A percentile compares a stretch with the other conserved stretches of the same genome.
phyloP scores from a whole-genome alignment of 495 filamentous ascomycete species.

The Staphylotrichum longicolle region DNA sequence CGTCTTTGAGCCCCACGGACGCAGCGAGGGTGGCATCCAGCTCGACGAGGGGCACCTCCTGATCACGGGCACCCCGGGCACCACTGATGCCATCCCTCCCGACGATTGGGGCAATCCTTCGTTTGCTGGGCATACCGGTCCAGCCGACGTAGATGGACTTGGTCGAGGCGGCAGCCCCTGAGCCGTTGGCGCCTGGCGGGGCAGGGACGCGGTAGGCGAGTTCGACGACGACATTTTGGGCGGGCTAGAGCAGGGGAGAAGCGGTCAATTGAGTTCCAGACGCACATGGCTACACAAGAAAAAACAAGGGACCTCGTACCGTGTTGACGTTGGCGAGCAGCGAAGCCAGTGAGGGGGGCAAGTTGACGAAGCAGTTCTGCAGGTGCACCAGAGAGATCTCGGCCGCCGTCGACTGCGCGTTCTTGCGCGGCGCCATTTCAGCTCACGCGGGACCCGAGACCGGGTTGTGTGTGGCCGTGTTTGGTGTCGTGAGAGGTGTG shows the following conservation, averaged over 20 bases:
- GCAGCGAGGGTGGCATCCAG: conserved; percentile 87
- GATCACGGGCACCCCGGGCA: conserved; percentile 57
- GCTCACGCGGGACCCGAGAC: neutral
- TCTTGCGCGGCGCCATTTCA: conserved; percentile 61
- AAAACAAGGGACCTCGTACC: conserved; percentile 48
- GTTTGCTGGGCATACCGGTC: conserved; percentile 95
- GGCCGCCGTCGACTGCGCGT: conserved; percentile 63
- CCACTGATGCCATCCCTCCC: conserved; percentile 67
- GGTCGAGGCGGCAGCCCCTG: conserved; percentile 35
- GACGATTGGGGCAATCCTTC: conserved; percentile 68
- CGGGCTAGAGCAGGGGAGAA: conserved; percentile 51
- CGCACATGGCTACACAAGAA: neutral
- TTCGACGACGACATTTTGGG: conserved; percentile 95
- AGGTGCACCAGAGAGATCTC: conserved; percentile 78
- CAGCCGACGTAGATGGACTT: conserved; percentile 84
- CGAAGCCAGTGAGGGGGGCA: conserved; percentile 79
- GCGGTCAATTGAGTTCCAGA: conserved; percentile 1
- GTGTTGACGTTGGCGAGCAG: conserved; percentile 85
- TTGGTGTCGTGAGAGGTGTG: neutral
- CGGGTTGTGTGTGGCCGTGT: neutral
- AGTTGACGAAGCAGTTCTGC: conserved; percentile 91
- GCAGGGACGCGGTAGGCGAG: conserved; percentile 60
- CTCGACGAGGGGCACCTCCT: conserved; percentile 74
- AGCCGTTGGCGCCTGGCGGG: conserved; percentile 38
- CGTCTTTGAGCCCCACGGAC: conserved; percentile 75